A percentile compares a stretch with the other conserved stretches of the same genome.
phyloP scores from a whole-genome alignment of 108 stramenopile species.

The Nitzschia sp. region DNA sequence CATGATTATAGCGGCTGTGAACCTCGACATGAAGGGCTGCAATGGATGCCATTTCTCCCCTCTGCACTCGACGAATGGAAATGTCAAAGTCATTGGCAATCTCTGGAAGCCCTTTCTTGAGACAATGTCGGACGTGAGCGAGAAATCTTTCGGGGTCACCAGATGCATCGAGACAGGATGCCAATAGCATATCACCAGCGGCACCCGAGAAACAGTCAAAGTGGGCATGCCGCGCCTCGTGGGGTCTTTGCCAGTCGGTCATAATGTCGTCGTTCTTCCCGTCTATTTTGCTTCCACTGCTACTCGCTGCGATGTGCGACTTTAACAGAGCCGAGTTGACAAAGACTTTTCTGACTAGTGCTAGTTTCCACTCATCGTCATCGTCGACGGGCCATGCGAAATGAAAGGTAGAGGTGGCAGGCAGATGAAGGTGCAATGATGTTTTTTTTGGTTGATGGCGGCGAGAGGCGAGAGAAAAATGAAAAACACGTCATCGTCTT shows the following conservation, averaged over 20 bases:
- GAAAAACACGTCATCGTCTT: too few relatives aligned
- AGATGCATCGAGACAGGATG: conserved; percentile 74
- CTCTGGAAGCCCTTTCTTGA: conserved; percentile 66
- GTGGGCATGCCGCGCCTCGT: conserved; percentile 53
- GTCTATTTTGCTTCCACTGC: too few relatives aligned
- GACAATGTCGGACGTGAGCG: conserved; percentile 34
- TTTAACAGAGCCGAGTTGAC: too few relatives aligned
- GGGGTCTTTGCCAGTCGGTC: conserved; percentile 10
- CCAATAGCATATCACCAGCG: conserved; percentile 87
- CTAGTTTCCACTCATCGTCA: too few relatives aligned
- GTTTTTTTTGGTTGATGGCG: too few relatives aligned
- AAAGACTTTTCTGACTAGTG: too few relatives aligned
- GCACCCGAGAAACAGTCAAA: conserved; percentile 87
- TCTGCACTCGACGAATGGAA: conserved; percentile 48
- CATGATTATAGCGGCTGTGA: conserved; percentile 56
- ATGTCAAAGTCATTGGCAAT: conserved; percentile 68
- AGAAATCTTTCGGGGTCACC: conserved; percentile 32
- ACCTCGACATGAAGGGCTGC: conserved; percentile 69
- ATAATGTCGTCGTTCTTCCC: too few relatives aligned
- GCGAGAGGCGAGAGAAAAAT: too few relatives aligned
- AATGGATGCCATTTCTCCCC: conserved; percentile 68
- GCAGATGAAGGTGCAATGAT: too few relatives aligned
- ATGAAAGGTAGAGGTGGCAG: too few relatives aligned
- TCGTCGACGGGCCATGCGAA: too few relatives aligned
- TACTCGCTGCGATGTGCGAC: too few relatives aligned